Conservation (phyloP, 2,329 filamentous ascomycete species). For the Akanthomyces uredinophilus region DNA sequence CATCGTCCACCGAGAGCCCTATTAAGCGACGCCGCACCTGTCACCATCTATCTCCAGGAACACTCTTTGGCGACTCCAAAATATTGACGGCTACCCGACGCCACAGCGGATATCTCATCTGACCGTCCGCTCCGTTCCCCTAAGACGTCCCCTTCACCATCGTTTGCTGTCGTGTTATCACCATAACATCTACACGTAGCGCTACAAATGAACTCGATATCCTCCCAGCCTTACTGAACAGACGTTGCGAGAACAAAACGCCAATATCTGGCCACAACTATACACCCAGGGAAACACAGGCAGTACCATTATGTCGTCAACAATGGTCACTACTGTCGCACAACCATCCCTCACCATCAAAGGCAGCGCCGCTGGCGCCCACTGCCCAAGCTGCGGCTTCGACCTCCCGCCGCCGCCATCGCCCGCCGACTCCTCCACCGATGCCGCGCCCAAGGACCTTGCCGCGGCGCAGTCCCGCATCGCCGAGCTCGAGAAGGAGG, state of each 20-base stretch:
- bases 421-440: constrained; percentile 28
- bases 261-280: background rate
- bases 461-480: constrained; percentile 54
- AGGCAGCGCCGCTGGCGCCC: constrained; percentile 24
- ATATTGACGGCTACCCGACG: background rate
- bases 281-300: no score
- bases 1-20: background rate
- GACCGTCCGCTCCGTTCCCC: background rate
- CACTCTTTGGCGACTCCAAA: background rate
- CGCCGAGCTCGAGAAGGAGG: constrained; percentile 64
- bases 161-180: background rate
- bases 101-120: constrained; percentile 14
- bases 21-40: background rate
- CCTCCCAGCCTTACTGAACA: background rate
- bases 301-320: constrained; percentile 20
- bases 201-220: background rate
- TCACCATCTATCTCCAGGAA: background rate
- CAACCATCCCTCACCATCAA: constrained; percentile 20
- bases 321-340: constrained; percentile 33
- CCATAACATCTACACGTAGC: background rate
- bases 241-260: background rate
- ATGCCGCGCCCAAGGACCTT: constrained; percentile 36
- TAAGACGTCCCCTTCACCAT: no score
- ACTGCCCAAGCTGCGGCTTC: constrained; percentile 50
- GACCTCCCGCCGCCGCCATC: constrained; percentile 27